Percentiles rank a stretch among this genome's conserved stretches.
Evolutionary conservation across 768 basidiomycete genomes (phyloP).

Genomic region (Pluteus cervinus): DNA sequence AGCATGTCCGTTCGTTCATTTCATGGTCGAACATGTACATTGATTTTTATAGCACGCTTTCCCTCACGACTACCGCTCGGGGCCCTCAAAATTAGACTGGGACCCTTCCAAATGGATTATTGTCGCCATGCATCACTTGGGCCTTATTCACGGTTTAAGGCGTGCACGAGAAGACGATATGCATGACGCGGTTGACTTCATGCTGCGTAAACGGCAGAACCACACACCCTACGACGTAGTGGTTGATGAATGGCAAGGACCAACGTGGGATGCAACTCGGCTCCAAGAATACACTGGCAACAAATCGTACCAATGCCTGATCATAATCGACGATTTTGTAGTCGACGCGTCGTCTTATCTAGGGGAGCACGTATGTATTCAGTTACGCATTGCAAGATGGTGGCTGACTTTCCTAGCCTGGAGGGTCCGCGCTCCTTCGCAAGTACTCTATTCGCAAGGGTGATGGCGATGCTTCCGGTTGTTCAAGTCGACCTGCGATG

Average conservation of each 20-base stretch:
- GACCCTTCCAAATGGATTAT: slow-evolving; percentile 84
- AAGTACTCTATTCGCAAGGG: slow-evolving; percentile 36
- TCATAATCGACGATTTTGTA: slow-evolving; percentile 55
- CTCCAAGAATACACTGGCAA: slow-evolving; percentile 25
- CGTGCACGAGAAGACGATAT: slow-evolving; percentile 45
- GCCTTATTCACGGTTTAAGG: slow-evolving; percentile 42
- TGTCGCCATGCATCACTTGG: slow-evolving; percentile 38
- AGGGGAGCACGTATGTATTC: slow-evolving; percentile 56
- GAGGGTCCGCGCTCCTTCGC: slow-evolving; percentile 48
- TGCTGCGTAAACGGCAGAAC: slow-evolving; percentile 34
- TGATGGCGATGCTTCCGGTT: not conserved
- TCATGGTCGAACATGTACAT: slow-evolving; percentile 1
- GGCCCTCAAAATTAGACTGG: slow-evolving; percentile 56
- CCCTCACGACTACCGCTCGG: slow-evolving; percentile 74
- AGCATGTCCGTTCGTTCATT: slow-evolving; percentile 39
- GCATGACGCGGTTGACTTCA: slow-evolving; percentile 38
- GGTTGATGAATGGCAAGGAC: slow-evolving; percentile 26
- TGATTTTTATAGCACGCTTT: slow-evolving; percentile 53
- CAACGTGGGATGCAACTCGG: slow-evolving; percentile 34
- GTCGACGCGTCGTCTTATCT: slow-evolving; percentile 60
- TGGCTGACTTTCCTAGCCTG: slow-evolving; percentile 39
- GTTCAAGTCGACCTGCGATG: slow-evolving; percentile 7
- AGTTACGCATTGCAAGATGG: not conserved
- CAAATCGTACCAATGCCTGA: slow-evolving; percentile 34
- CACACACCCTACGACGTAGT: slow-evolving; percentile 9